A percentile compares a stretch with the other conserved stretches of the same genome.
phyloP scores from a whole-genome alignment of 164 flowering plant genomes.

The Vitis amurensis region DNA sequence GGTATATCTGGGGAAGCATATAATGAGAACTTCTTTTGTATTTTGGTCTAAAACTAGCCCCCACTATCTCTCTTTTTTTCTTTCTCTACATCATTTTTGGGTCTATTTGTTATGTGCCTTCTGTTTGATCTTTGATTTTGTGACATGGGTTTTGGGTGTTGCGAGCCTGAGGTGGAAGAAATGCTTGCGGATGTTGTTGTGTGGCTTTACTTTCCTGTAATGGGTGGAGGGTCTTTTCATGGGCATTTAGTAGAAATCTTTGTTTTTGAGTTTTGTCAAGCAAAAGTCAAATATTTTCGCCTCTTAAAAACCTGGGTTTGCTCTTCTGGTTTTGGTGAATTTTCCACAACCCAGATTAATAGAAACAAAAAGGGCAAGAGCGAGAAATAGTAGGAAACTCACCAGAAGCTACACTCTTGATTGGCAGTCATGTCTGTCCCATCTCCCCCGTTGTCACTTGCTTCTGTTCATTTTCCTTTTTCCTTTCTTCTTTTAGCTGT shows the following conservation, averaged over 20 bases:
- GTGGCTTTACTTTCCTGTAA: slow-evolving; percentile 8
- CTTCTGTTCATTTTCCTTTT: background rate
- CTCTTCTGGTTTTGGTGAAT: background rate
- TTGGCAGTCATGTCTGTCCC: background rate
- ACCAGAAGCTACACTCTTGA: background rate
- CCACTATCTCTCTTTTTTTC: background rate
- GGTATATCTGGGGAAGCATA: slow-evolving; percentile 26
- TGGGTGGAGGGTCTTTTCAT: slow-evolving; percentile 33
- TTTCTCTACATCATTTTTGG: background rate
- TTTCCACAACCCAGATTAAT: background rate
- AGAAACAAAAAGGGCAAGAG: slow-evolving; percentile 5
- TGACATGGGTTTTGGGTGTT: slow-evolving; percentile 9
- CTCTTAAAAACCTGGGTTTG: background rate
- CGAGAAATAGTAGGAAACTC: background rate
- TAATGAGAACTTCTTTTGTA: no score
- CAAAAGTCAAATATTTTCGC: slow-evolving; percentile 12
- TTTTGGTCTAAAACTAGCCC: background rate
- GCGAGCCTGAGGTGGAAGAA: background rate
- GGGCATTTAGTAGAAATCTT: slow-evolving; percentile 13
- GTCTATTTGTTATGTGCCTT: slow-evolving; percentile 6
- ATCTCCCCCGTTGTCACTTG: background rate
- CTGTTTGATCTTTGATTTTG: slow-evolving; percentile 1
- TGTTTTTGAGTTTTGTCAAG: slow-evolving; percentile 33
- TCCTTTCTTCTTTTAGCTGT: background rate
- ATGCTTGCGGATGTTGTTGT: slow-evolving; percentile 9